phyloP scores from a whole-genome alignment of 2,329 filamentous ascomycete genomes.

The Graphium sp. region DNA sequence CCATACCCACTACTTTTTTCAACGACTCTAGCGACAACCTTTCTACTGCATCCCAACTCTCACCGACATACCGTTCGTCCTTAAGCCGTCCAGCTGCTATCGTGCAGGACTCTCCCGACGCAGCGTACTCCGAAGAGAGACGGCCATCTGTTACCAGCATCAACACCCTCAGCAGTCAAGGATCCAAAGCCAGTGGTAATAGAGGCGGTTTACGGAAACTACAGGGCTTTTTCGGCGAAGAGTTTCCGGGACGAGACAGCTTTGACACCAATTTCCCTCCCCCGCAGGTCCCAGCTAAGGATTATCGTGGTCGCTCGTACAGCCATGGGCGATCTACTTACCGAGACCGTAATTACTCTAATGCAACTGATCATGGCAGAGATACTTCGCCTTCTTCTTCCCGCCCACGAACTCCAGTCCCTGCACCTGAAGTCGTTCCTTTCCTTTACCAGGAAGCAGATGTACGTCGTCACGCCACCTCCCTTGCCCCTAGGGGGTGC shows the following conservation, averaged over 20 bases:
- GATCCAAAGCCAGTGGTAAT: slow-evolving; percentile 57
- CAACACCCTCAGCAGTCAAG: slow-evolving; percentile 69
- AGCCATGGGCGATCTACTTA: slow-evolving; percentile 38
- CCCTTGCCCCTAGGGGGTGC: too few relatives aligned
- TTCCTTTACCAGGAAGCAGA: slow-evolving; percentile 85
- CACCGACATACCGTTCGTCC: slow-evolving; percentile 29
- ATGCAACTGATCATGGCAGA: slow-evolving; percentile 53
- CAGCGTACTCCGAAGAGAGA: slow-evolving; percentile 41
- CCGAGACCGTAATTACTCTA: slow-evolving; percentile 69
- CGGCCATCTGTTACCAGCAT: slow-evolving; percentile 80
- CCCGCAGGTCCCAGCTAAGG: slow-evolving; percentile 29
- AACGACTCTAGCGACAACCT: slow-evolving; percentile 62
- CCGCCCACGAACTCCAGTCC: slow-evolving; percentile 68
- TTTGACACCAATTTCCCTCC: slow-evolving; percentile 56
- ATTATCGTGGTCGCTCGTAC: slow-evolving; percentile 47
- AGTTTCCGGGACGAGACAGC: slow-evolving; percentile 58
- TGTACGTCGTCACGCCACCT: slow-evolving; percentile 28
- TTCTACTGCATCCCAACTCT: slow-evolving; percentile 45
- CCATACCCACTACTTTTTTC: slow-evolving; percentile 45
- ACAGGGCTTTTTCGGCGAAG: slow-evolving; percentile 85
- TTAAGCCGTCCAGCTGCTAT: slow-evolving; percentile 17
- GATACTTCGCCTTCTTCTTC: slow-evolving; percentile 62
- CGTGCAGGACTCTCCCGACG: slow-evolving; percentile 44
- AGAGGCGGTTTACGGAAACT: slow-evolving; percentile 66
- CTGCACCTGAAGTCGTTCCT: slow-evolving; percentile 88